Evolutionary conservation across 139 green algal genomes (phyloP).

Genomic region (Edaphochlamys debaryana): DNA sequence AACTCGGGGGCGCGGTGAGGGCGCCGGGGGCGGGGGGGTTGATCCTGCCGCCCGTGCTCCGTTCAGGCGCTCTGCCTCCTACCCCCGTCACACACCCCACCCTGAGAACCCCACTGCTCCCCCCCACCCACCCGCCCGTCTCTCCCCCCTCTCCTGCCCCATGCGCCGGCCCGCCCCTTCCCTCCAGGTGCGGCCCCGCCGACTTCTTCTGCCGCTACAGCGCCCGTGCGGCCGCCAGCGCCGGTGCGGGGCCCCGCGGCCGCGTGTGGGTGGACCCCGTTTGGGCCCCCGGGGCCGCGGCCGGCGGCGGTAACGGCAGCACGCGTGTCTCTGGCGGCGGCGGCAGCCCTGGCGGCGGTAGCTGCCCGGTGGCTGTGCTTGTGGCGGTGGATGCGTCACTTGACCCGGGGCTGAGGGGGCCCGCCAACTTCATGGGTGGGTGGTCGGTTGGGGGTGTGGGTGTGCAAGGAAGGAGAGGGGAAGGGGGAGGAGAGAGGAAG

Average conservation of each 20-base stretch:
- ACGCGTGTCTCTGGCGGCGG: too few relatives aligned
- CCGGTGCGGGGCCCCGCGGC: too few relatives aligned
- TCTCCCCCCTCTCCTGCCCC: too few relatives aligned
- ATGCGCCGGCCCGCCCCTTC: not conserved
- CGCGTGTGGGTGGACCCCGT: not conserved
- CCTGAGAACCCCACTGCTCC: too few relatives aligned
- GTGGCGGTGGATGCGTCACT: conserved; percentile 18
- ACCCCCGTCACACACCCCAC: too few relatives aligned
- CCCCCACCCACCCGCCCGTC: too few relatives aligned
- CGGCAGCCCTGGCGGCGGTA: too few relatives aligned
- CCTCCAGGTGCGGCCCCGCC: not conserved
- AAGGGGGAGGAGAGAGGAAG: too few relatives aligned
- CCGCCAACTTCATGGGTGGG: conserved; percentile 34
- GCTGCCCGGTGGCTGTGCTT: not conserved
- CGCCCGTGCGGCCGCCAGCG: not conserved
- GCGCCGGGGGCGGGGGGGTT: too few relatives aligned
- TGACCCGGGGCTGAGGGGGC: conserved; percentile 9
- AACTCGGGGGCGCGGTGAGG: not conserved
- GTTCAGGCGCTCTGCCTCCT: too few relatives aligned
- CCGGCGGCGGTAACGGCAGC: not conserved
- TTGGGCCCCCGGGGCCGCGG: not conserved
- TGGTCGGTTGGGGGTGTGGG: not conserved
- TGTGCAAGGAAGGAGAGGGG: not conserved
- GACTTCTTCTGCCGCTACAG: conserved; percentile 31
- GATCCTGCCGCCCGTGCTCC: too few relatives aligned